Evolutionary conservation across 768 basidiomycete species (phyloP), one percentile per base, ranked within the genome.

Genomic region (Tremella mesenterica): DNA sequence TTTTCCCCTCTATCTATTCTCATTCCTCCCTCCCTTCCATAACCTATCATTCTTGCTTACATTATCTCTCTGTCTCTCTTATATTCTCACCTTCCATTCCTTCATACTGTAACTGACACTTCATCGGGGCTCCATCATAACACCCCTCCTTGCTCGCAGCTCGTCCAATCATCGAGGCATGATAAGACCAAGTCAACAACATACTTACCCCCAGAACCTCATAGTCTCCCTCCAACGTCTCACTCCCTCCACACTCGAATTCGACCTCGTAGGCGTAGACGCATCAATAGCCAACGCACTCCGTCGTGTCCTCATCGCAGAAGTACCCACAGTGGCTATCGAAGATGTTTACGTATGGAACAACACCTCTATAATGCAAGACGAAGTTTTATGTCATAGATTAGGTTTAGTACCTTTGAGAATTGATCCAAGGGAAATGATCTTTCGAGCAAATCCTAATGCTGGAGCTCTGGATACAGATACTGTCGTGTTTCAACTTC

Each of bases 231-330:
- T 95, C 30, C 82, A 86, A 56, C 80, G 86, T 38, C 76, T 92
- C 30, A 93, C 91, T 0, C 80, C 85, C 38, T 80, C 84, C 14
- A 84, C 85, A 1, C 81, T 95, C 57, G 92, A 96, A 61, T 93
- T 99, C 72, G 95, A 99, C 74, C 77, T 97, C 41, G 81, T 96
- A 52, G 92, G 93, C 4, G 85, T 96, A 26, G 93, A 99, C 71
- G 88, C 95, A 0, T 87, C 89, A 14, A 86, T 99, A 54, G 91
- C 95, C 27, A 97, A 99, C 72, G 90, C 93, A 0, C 81, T 93
- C 59, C 79, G 95, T 25, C 79, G 95, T 52, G 89, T 95, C 50
- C 78, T 96, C 70, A 86, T 97, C 44, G 86, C 93, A 9, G 95
- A 99, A 80, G 92, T 96, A 0, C 95, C 93, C 0, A 86, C 88